Evolutionary conservation across 75 land plant species (phyloP), one percentile per base, ranked within the genome.

Genomic region (Sequoia sempervirens): DNA sequence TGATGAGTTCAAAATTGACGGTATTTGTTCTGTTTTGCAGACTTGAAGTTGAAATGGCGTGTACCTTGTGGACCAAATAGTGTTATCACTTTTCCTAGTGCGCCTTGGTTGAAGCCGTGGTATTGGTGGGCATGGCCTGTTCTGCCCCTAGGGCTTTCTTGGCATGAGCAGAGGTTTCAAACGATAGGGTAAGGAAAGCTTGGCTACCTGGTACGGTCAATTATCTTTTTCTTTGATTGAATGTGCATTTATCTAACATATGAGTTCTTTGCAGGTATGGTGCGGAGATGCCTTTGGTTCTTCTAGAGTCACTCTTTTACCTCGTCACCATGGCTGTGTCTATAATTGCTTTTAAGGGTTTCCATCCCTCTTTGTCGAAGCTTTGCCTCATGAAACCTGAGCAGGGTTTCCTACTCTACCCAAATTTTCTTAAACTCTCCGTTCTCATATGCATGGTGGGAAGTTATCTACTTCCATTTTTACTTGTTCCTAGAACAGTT

Each of bases 101-200:
- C 91, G 6, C 91, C 91, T 37, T 92, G 93, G 90, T 85, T 97
- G 79, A 97, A 97, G 89, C 96, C 99, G 53, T 95, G 97, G 97
- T 97, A 93, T 43, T 97, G 95, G 97, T 96, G 98, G 99, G 91
- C 99, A 72, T 97, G 93, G 93, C 97, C 96, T 40, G 94, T 94
- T 20, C 88, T 97, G 0, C 99, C 99, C 13, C 68, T 97, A 54
- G 97, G 97, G 79, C 82, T 97, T 41, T 86, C 86, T 23, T 97
- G 97, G 97, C 99, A 97, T 86, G 91, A 94, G 82, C 88, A 88
- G 70, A 96, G 99, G 17, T 84, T 85, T 13, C 79, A 90, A 28
- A 93, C 91, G 54, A 84, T 97, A 10, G 96, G 97, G 99, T 97
- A 89, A 89, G 93, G 4, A 40, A 26, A 23, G 12, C 14, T 46